Evolutionary conservation across 2,329 filamentous ascomycete genomes (phyloP), one percentile per base, ranked within the genome.

Genomic region (Cytospora mali): DNA sequence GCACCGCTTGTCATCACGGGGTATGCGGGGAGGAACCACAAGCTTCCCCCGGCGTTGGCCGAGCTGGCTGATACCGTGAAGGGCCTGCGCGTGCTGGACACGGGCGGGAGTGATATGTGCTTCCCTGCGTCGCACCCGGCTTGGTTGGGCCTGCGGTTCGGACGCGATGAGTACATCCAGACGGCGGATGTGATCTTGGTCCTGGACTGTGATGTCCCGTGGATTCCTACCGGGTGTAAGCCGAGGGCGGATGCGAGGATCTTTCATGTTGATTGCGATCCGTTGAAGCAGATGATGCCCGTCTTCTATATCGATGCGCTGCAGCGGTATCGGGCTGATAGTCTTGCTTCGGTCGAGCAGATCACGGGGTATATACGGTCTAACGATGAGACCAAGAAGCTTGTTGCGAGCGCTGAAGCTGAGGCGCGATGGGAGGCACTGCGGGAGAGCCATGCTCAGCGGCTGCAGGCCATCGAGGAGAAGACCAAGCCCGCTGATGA

Each of bases 141-240:
- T 0, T 91, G 85, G 78, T 72, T 92, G 14, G 89, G 93, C 2
- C 74, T 95, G 57, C 83, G 87, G 50, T 96, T 88, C 69, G 92
- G 92, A 3, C 81, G 84, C 3, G 90, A 96, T 57, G 86, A 91
- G 2, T 80, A 82, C 49, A 91, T 97, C 72, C 84, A 81, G 63
- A 86, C 86, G 0, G 92, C 93, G 0, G 94, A 97, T 73, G 85
- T 92, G 13, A 96, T 97, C 64, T 68, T 97, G 1, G 88, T 97
- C 2, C 72, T 96, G 27, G 90, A 97, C 74, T 96, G 92, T 67
- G 93, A 97, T 71, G 92, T 97, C 0, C 93, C 93, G 0, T 97
- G 93, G 92, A 93, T 97, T 61, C 88, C 89, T n/a, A 95, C 92
- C 0, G 86, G 87, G 18, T 87, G 84, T 74, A 80, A 79, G 66